These are phyloP conservation scores for Geotrichum ghanense DNA, from an alignment of 805 yeast species.

Conservation along the genomic window DNA sequence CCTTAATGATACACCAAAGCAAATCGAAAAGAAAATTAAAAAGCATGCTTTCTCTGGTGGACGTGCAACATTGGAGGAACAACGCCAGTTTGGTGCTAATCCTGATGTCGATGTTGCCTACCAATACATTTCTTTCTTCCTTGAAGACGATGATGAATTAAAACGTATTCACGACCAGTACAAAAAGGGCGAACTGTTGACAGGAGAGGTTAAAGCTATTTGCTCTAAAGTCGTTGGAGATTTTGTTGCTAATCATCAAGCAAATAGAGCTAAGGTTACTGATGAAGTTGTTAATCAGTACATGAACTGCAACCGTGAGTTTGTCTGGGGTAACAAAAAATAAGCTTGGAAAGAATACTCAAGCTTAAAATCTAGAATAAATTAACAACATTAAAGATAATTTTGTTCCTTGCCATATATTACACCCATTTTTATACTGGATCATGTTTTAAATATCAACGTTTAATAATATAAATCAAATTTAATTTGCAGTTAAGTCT, in stretches of 20 bases:
- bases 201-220: constrained; percentile 86
- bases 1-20: constrained; percentile 90
- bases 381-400: too few species aligned
- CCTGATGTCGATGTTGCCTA: constrained; percentile 93
- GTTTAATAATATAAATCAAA: too few species aligned
- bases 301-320: constrained; percentile 60
- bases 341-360: too few species aligned
- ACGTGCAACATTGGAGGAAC: constrained; percentile 75
- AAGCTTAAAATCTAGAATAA: too few species aligned
- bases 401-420: too few species aligned
- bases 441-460: too few species aligned
- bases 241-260: constrained; percentile 76
- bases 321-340: constrained; percentile 47
- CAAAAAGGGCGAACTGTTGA: constrained; percentile 67
- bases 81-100: constrained; percentile 80
- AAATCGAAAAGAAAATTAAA: constrained; percentile 87
- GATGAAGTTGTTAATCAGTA: constrained; percentile 51
- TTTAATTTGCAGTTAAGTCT: background rate
- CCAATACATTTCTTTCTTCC: constrained; percentile 84
- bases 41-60: constrained; percentile 97
- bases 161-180: constrained; percentile 51
- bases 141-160: constrained; percentile 77
- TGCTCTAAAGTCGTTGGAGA: constrained; percentile 73
- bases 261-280: constrained; percentile 53
- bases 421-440: too few species aligned